These are phyloP conservation scores for Cadophora luteo-olivacea DNA, from an alignment of 2,329 filamentous ascomycete genomes.

Conservation along the genomic window DNA sequence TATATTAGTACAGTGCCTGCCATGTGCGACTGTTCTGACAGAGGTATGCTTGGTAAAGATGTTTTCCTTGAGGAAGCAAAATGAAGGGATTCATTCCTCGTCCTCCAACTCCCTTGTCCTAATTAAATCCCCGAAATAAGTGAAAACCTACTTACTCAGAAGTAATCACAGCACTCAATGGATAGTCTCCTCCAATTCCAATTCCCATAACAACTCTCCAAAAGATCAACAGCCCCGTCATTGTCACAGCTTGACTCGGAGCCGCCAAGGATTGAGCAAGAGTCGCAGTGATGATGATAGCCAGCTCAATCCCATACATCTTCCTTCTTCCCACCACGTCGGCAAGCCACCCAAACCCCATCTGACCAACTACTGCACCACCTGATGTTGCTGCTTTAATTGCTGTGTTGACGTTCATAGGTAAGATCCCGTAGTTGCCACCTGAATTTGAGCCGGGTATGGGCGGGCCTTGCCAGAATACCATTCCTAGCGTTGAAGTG, in stretches of 20 bases:
- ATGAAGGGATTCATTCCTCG: too few relatives aligned
- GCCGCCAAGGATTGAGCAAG: conserved; percentile 71
- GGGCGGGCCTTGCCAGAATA: conserved; percentile 59
- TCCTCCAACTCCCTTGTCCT: background rate
- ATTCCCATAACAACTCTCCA: conserved; percentile 84
- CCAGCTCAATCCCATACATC: conserved; percentile 80
- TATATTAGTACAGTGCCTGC: background rate
- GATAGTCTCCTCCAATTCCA: conserved; percentile 84
- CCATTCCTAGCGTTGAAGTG: conserved; percentile 42
- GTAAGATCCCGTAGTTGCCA: conserved; percentile 58
- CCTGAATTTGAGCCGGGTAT: conserved; percentile 30
- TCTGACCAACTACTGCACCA: conserved; percentile 83
- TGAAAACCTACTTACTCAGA: conserved; percentile 60
- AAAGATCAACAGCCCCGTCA: conserved; percentile 75
- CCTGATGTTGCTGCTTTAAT: conserved; percentile 87
- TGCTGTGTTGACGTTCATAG: conserved; percentile 73
- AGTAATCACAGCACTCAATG: conserved; percentile 74
- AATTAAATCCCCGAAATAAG: background rate
- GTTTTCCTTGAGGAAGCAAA: too few relatives aligned
- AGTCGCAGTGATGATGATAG: conserved; percentile 81
- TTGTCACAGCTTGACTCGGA: conserved; percentile 66
- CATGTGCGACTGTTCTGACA: background rate
- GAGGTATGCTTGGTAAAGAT: background rate
- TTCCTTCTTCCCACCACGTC: conserved; percentile 79
- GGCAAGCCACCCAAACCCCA: conserved; percentile 79